A percentile compares a stretch with the other conserved stretches of the same genome.
These are phyloP conservation scores for Croton setiger DNA, from an alignment of 441 rosid genomes.

Conservation along the genomic window DNA sequence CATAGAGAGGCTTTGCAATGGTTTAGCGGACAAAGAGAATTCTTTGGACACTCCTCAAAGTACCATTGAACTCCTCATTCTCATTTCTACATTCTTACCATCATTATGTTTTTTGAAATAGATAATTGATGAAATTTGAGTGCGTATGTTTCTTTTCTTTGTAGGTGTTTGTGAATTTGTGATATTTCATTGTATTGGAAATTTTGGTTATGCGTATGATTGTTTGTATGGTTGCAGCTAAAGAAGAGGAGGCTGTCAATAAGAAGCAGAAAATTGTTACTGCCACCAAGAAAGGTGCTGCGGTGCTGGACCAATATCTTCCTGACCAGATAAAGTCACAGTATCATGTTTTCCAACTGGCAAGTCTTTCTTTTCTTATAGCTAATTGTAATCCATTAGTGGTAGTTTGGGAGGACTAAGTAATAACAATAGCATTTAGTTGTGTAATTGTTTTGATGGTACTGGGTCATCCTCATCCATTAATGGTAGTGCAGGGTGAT, in stretches of 20 bases:
- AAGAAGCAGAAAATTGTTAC: constrained; percentile 54
- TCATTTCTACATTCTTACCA: background rate
- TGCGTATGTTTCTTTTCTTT: background rate
- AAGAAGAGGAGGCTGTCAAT: constrained; percentile 29
- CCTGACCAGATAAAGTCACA: constrained; percentile 61
- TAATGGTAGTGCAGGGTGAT: no score
- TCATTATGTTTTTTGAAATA: background rate
- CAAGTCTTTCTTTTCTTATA: constrained; percentile 19
- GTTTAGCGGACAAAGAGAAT: constrained; percentile 13
- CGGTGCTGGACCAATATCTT: constrained; percentile 68
- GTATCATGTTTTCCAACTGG: constrained; percentile 68
- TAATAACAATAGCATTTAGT: no score
- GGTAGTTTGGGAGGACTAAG: no score
- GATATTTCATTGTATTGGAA: background rate
- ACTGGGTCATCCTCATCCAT: no score
- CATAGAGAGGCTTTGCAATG: constrained; percentile 50
- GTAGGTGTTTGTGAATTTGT: background rate
- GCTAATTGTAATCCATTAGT: background rate
- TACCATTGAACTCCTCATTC: constrained; percentile 14
- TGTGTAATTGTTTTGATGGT: no score
- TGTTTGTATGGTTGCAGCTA: constrained; percentile 22
- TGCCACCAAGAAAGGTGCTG: constrained; percentile 67
- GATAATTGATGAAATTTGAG: background rate
- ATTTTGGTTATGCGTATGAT: background rate
- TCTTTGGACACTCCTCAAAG: constrained; percentile 28